These are phyloP conservation scores for Trichoderma pleuroti DNA, from an alignment of 2,329 filamentous ascomycete species.

Conservation along the genomic window DNA sequence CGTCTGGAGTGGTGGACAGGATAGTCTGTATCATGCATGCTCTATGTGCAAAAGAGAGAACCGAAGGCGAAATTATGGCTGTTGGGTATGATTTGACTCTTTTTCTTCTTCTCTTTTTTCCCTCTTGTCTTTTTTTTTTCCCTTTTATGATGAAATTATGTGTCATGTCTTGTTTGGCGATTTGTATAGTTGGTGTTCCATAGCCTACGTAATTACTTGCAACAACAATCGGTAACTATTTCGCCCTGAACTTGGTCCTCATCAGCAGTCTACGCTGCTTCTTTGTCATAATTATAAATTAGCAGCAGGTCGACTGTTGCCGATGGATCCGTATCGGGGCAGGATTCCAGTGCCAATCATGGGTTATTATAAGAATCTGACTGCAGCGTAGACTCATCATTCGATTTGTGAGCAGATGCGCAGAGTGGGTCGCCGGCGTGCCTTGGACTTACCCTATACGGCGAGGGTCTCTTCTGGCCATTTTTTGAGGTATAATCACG, in stretches of 20 bases:
- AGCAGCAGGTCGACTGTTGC: not conserved
- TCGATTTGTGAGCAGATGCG: conserved; percentile 1
- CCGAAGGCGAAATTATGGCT: not conserved
- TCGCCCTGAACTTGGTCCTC: not conserved
- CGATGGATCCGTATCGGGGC: not conserved
- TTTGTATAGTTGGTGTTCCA: not conserved
- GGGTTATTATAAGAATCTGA: conserved; percentile 9
- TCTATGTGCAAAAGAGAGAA: not conserved
- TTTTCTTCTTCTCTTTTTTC: not conserved
- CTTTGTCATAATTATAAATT: not conserved
- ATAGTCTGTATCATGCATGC: conserved; percentile 1
- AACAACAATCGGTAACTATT: not conserved
- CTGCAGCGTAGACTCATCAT: not conserved
- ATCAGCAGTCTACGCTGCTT: not conserved
- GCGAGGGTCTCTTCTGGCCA: not conserved
- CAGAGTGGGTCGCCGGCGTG: not conserved
- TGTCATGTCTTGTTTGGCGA: not conserved
- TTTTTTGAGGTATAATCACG: conserved; percentile 7
- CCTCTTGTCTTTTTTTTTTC: too few relatives aligned
- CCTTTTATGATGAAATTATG: not conserved
- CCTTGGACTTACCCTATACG: not conserved
- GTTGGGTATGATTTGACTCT: conserved; percentile 1
- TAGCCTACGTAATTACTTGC: not conserved
- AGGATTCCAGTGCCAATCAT: not conserved
- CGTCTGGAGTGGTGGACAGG: conserved; percentile 1